Base-by-base conservation (phyloP, 139 green algal genomes). In the Ettlia oleoabundans region DNA sequence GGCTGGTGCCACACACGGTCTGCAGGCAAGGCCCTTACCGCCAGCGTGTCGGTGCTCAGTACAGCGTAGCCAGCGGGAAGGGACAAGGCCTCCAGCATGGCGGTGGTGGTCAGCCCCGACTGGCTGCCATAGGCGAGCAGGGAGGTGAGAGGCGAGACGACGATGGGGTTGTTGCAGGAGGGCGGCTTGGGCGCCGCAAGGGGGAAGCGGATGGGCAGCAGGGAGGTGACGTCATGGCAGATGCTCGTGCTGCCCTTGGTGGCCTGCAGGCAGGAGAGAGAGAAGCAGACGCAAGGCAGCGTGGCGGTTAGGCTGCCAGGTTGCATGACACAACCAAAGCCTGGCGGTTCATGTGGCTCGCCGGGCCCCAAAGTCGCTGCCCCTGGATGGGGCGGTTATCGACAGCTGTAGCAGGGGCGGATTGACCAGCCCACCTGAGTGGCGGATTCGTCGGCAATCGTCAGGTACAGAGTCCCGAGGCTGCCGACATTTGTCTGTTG, bases 141-240 rank as follows among this genome's bases (percentile, higher is more conserved):
- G 7, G 73, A 55, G 33, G 73, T 80, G 52, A 80, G 73, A 19
- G 73, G 73, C 1, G 73, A 52, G 18, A 80, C n/a, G 33, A 53
- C 35, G 5, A 67, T 2, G 15, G 35, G 15, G 8, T 30, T 35
- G 73, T 9, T 40, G 73, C 73, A 80, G 35, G 51, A 30, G 35
- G 53, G 0, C 2, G 73, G 73, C 7, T 22, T 33, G 8, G 73
- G 73, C 24, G 73, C 53, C 9, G 73, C 73, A 32, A 52, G 51
- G 33, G 73, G 73, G 33, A 80, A 68, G 52, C 51, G 52, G 22
- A 68, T 52, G 1, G 53, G 35, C 35, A 68, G 33, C 33, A 52
- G 51, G 0, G 53, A 35, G 35, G 73, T 52, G 35, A 32, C 22
- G 24, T 80, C 73, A 52, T 80, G 53, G 73, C 73, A 80, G 5